Evolutionary conservation across 106 monocot genomes (phyloP), one percentile per base, ranked within the genome.

Genomic region (Phalaenopsis aphrodite): DNA sequence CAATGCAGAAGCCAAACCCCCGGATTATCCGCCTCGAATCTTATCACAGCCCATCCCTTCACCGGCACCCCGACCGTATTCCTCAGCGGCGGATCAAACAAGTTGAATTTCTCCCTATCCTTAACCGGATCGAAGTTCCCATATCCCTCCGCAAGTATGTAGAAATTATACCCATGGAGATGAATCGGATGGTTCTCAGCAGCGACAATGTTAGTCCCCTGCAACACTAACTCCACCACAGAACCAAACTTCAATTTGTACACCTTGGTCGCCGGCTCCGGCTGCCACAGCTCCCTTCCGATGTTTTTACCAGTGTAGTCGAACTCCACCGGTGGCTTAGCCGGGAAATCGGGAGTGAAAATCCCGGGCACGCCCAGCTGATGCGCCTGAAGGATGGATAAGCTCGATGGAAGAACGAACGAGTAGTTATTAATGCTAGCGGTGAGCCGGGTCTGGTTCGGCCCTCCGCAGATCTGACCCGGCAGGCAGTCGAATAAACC

Each of bases 1-100:
- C 92, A 89, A 42, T 89, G 89, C 81, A 92, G 61, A 12, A 92
- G 81, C 92, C 92, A 92, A 19, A 89, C 87, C 8, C 89, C 89
- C 0, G 92, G 92, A 66, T 91, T 91, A 67, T 91, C 89, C 1
- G 91, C 91, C 36, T 82, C 85, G 76, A 91, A 91, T 36, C 88
- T 78, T 69, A 91, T 89, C 38, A 85, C 92, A 0, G 92, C 79
- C 92, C 92, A 92, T 24, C 92, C 92, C 21, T 80, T 87, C 8
- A 80, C 84, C 37, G 92, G 87, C 43, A 92, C 89, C 0, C 55
- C 84, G 5, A 92, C 87, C 0, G 89, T 92, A 74, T 92, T 92
- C 84, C 92, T 79, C 85, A 78, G 19, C 5, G 87, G 89, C 5
- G 92, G 92, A 65, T 92, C 89, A 14, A 85, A 87, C 52, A 85